These are phyloP conservation scores for rapeseed (Brassica napus) DNA, from an alignment of 345 rosid species.

Conservation along the genomic window DNA sequence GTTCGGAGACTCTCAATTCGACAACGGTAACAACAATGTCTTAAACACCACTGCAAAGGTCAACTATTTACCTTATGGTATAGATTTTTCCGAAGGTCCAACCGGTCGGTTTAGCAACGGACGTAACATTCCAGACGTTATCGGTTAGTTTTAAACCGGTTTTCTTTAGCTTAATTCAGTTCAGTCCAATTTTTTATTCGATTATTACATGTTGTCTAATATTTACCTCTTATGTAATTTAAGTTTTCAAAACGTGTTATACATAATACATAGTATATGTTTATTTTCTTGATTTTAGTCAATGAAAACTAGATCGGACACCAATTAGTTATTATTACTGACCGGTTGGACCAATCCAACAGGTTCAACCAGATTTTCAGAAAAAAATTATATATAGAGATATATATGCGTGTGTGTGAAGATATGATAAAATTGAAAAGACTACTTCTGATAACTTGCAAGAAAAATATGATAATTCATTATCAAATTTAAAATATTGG, in stretches of 20 bases:
- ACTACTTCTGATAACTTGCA: not conserved
- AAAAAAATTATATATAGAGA: too few relatives aligned
- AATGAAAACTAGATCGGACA: too few relatives aligned
- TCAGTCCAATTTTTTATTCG: not conserved
- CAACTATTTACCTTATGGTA: conserved; percentile 62
- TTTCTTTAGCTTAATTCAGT: not conserved
- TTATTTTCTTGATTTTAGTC: too few relatives aligned
- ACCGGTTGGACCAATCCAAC: too few relatives aligned
- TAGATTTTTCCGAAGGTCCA: conserved; percentile 55
- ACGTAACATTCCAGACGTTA: conserved; percentile 47
- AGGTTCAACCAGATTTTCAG: too few relatives aligned
- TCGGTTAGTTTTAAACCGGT: conserved; percentile 42
- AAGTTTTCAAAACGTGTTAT: not conserved
- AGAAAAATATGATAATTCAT: too few relatives aligned
- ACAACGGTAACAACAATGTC: conserved; percentile 63
- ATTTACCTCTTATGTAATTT: not conserved
- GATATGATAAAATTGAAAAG: not conserved
- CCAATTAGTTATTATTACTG: too few relatives aligned
- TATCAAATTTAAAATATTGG: too few relatives aligned
- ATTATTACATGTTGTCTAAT: not conserved
- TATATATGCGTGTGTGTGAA: too few relatives aligned
- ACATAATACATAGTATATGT: not conserved
- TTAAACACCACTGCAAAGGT: conserved; percentile 53
- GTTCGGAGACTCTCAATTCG: conserved; percentile 65
- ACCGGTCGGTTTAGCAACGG: conserved; percentile 72